These are phyloP conservation scores for Cucurbita pepo DNA, from an alignment of 306 rosid species.

Conservation along the genomic window DNA sequence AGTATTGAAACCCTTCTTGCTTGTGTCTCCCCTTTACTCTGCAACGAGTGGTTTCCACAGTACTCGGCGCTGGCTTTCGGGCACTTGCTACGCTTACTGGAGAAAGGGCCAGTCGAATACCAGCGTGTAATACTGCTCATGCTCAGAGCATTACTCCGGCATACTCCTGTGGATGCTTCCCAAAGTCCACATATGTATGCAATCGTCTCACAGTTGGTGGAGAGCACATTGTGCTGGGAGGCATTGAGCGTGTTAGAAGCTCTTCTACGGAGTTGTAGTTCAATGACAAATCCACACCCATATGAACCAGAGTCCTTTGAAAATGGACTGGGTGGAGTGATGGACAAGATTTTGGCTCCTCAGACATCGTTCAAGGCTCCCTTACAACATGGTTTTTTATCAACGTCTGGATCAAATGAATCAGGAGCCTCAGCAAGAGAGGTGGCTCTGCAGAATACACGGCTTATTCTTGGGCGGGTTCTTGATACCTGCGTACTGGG, in stretches of 20 bases:
- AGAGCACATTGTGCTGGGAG: conserved; percentile 96
- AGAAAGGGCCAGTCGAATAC: conserved; percentile 88
- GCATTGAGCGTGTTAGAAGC: conserved; percentile 96
- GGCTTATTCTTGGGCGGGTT: conserved; percentile 78
- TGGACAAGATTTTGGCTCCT: conserved; percentile 66
- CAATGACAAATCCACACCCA: conserved; percentile 71
- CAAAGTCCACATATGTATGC: conserved; percentile 98
- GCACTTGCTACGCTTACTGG: conserved; percentile 74
- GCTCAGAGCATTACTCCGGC: conserved; percentile 95
- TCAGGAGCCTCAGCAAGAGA: conserved; percentile 55
- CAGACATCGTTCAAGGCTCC: conserved; percentile 90
- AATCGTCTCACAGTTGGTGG: conserved; percentile 86
- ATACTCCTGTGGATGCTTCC: conserved; percentile 95
- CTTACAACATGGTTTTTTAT: conserved; percentile 50
- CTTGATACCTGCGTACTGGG: conserved; percentile 70
- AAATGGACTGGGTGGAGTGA: conserved; percentile 48
- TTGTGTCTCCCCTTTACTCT: conserved; percentile 78
- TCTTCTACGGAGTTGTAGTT: conserved; percentile 88
- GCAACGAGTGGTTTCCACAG: conserved; percentile 92
- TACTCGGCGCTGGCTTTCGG: conserved; percentile 91
- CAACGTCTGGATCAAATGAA: conserved; percentile 31
- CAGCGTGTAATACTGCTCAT: conserved; percentile 89
- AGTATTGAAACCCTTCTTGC: conserved; percentile 67
- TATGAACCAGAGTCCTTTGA: conserved; percentile 54
- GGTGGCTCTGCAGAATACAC: conserved; percentile 82